Evolutionary conservation across 306 rosid species (phyloP).

Genomic region (Begonia peltatifolia): DNA sequence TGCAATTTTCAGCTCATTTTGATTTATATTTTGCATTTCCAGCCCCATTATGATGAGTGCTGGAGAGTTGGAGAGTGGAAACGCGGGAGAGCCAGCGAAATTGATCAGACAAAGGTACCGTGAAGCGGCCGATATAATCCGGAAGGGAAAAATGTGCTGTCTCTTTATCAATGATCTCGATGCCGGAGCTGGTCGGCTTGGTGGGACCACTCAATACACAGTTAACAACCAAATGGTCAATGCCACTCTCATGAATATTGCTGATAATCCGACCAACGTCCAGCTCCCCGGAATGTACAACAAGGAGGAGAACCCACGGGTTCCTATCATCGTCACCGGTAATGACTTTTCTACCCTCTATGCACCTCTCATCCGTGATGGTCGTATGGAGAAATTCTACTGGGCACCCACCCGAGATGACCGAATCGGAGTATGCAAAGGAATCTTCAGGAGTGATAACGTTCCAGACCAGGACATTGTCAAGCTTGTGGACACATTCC

Average conservation of each 20-base stretch:
- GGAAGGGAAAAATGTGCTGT: slow-evolving; percentile 77
- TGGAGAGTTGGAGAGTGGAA: slow-evolving; percentile 95
- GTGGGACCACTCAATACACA: slow-evolving; percentile 96
- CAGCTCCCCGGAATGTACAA: slow-evolving; percentile 99
- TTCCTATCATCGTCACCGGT: slow-evolving; percentile 92
- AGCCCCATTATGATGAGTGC: slow-evolving; percentile 99
- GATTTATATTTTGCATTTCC: slow-evolving; percentile 1
- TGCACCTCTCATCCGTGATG: slow-evolving; percentile 98
- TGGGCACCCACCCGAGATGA: slow-evolving; percentile 96
- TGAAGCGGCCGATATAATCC: slow-evolving; percentile 86
- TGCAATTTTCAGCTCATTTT: too few relatives aligned
- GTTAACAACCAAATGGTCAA: slow-evolving; percentile 99
- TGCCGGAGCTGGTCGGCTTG: slow-evolving; percentile 93
- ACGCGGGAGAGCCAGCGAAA: slow-evolving; percentile 97
- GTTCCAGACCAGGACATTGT: slow-evolving; percentile 29
- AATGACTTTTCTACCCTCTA: slow-evolving; percentile 91
- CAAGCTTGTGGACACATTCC: slow-evolving; percentile 84
- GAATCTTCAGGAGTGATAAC: slow-evolving; percentile 65
- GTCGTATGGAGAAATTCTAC: slow-evolving; percentile 99
- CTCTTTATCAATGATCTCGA: slow-evolving; percentile 96
- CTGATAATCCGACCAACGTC: slow-evolving; percentile 86
- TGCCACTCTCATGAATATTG: slow-evolving; percentile 98
- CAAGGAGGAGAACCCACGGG: slow-evolving; percentile 94
- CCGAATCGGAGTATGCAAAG: slow-evolving; percentile 75
- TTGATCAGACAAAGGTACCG: slow-evolving; percentile 88